Conservation (phyloP, 352 stramenopile species). For the Pseudoperonospora humuli region DNA sequence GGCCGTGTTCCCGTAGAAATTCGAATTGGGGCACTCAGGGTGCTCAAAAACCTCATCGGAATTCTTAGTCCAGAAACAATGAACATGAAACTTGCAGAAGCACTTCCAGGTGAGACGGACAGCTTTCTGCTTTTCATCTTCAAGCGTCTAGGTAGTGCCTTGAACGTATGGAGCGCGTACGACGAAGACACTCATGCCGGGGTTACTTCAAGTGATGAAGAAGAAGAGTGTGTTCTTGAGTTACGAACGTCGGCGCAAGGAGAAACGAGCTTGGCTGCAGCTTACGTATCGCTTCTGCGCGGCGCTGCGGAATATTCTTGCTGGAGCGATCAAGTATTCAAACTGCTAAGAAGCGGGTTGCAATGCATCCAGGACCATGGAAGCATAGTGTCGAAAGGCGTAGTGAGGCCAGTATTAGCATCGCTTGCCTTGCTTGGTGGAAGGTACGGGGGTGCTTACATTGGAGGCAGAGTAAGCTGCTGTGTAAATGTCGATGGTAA, state of each 20-base stretch:
- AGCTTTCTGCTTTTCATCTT: slow-evolving; percentile 40
- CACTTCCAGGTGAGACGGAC: slow-evolving; percentile 11
- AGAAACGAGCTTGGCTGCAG: slow-evolving; percentile 28
- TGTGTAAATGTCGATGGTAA: slow-evolving; percentile 71
- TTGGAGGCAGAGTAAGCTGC: slow-evolving; percentile 58
- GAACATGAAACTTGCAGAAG: slow-evolving; percentile 25
- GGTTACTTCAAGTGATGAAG: slow-evolving; percentile 1
- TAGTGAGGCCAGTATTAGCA: slow-evolving; percentile 24
- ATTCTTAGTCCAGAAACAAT: slow-evolving; percentile 30
- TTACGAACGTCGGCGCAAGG: slow-evolving; percentile 41
- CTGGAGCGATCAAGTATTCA: slow-evolving; percentile 27
- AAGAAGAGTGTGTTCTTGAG: slow-evolving; percentile 19
- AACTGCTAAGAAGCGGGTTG: slow-evolving; percentile 19
- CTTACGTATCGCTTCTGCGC: slow-evolving; percentile 49
- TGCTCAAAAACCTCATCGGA: slow-evolving; percentile 39
- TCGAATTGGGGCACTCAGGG: slow-evolving; percentile 31
- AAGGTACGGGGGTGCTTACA: slow-evolving; percentile 34
- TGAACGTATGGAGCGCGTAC: slow-evolving; percentile 44
- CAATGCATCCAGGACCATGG: slow-evolving; percentile 2
- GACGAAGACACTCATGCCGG: slow-evolving; percentile 7
- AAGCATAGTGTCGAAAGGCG: background rate
- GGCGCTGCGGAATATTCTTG: slow-evolving; percentile 15
- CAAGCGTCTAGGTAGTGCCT: slow-evolving; percentile 14
- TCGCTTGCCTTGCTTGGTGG: slow-evolving; percentile 51
- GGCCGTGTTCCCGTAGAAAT: slow-evolving; percentile 39